Evolutionary conservation across 495 filamentous ascomycete species (phyloP).

Genomic region (Aspergillus incahuasiensis): DNA sequence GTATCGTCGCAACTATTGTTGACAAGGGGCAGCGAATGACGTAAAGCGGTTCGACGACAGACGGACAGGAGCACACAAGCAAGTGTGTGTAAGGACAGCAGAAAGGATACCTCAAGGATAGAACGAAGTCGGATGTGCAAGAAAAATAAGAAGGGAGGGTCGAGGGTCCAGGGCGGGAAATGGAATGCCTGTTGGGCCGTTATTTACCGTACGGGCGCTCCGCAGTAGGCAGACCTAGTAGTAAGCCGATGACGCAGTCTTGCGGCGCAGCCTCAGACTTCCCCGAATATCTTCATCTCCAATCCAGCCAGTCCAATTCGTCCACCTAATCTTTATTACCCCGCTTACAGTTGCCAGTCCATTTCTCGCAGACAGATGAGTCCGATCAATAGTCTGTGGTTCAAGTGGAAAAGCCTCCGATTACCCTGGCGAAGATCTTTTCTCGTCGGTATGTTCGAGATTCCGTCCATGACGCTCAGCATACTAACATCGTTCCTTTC

Average conservation of each 20-base stretch:
- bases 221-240: neutral
- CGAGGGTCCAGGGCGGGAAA: neutral
- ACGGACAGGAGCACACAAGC: neutral
- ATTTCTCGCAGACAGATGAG: slow-evolving; percentile 21
- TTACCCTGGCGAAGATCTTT: slow-evolving; percentile 84
- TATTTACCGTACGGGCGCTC: slow-evolving; percentile 8
- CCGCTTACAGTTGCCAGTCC: neutral
- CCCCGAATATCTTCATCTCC: neutral
- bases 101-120: neutral
- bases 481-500: slow-evolving; percentile 13
- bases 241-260: slow-evolving; percentile 10
- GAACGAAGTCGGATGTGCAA: neutral
- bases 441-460: slow-evolving; percentile 61
- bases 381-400: slow-evolving; percentile 59
- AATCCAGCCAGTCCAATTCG: neutral
- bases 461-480: neutral
- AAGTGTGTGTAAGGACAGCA: neutral
- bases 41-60: neutral
- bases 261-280: slow-evolving; percentile 3
- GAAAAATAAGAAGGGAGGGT: neutral
- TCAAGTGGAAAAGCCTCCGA: slow-evolving; percentile 76
- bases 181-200: slow-evolving; percentile 4
- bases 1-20: slow-evolving; percentile 1
- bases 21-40: slow-evolving; percentile 6
- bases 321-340: neutral